Percentiles rank a stretch among this genome's conserved stretches.
phyloP scores from a whole-genome alignment of 331 rosid genomes.

The Malus hybrid region DNA sequence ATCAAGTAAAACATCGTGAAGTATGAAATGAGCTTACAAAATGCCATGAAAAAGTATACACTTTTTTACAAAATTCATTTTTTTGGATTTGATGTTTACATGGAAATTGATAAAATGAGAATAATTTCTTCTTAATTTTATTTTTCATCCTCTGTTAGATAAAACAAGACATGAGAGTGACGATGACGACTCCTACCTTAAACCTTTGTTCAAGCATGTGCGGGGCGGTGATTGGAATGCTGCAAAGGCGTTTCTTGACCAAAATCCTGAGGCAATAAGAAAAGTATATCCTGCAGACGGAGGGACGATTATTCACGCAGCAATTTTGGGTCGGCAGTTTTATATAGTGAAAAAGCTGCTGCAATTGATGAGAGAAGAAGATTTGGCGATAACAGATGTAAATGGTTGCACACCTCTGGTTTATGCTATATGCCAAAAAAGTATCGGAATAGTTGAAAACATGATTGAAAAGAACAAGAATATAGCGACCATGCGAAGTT shows the following conservation, averaged over 20 bases:
- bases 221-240: background rate
- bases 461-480: too few relatives aligned
- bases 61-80: too few relatives aligned
- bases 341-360: background rate
- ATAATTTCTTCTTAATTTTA: too few relatives aligned
- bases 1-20: too few relatives aligned
- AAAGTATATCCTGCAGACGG: rapidly evolving
- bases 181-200: background rate
- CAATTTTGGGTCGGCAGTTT: background rate
- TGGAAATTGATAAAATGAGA: background rate
- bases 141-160: background rate
- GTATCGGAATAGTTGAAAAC: background rate
- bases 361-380: background rate
- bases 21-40: too few relatives aligned
- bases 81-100: too few relatives aligned
- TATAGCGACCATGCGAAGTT: too few relatives aligned
- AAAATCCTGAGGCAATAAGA: background rate
- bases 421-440: too few relatives aligned
- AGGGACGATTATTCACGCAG: background rate
- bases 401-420: background rate
- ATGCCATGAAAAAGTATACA: too few relatives aligned
- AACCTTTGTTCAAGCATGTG: background rate
- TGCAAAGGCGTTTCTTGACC: background rate
- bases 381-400: background rate
- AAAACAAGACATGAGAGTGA: background rate